Conservation (phyloP, 331 rosid species). For the Pyrus hybrid region DNA sequence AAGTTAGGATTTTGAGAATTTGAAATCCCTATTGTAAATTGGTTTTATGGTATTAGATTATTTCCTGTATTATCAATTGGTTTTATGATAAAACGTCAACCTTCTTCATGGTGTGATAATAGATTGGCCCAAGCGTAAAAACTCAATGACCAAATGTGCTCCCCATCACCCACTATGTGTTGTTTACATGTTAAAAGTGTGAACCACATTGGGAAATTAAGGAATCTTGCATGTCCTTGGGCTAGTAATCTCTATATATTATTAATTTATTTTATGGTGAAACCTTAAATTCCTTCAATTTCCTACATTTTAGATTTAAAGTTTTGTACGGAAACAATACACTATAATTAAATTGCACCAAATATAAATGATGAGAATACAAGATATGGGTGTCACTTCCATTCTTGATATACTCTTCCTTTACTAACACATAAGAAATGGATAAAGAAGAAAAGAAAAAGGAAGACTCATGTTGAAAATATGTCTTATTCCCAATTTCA, state of each 20-base stretch:
- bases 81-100: too few species aligned
- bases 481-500: too few species aligned
- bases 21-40: too few species aligned
- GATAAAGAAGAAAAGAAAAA: too few species aligned
- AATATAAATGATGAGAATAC: neutral
- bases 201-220: too few species aligned
- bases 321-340: neutral
- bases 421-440: neutral
- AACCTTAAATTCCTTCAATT: neutral
- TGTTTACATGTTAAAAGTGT: neutral
- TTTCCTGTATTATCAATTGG: too few species aligned
- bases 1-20: neutral
- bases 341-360: too few species aligned
- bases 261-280: too few species aligned
- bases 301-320: neutral
- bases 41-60: too few species aligned
- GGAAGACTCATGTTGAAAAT: too few species aligned
- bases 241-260: too few species aligned
- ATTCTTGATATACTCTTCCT: neutral
- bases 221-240: neutral
- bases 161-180: neutral
- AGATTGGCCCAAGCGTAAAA: neutral
- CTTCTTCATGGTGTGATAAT: too few species aligned
- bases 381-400: neutral
- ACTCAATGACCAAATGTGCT: neutral